phyloP scores from a whole-genome alignment of 1,284 basidiomycete species.

The Ceratorhiza oryzae-sativae region DNA sequence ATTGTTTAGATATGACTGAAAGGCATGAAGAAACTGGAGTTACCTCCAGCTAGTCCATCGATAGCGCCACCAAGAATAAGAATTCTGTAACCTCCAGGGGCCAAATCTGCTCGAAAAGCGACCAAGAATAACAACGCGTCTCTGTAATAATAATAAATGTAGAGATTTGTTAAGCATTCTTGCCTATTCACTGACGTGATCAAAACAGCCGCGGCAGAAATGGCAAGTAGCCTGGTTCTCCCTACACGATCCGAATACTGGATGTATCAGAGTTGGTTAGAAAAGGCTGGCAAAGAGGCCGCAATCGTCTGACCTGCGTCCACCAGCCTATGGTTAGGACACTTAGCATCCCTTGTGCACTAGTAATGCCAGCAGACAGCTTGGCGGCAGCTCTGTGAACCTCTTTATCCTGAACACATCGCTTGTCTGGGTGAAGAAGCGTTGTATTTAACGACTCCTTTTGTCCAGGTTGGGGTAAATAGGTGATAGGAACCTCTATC shows the following conservation, averaged over 20 bases:
- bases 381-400: conserved; percentile 40
- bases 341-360: conserved; percentile 41
- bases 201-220: conserved; percentile 69
- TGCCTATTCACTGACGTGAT: conserved; percentile 53
- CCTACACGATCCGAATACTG: conserved; percentile 83
- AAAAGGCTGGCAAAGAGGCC: not conserved
- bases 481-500: not conserved
- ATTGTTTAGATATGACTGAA: not conserved
- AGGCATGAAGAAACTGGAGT: conserved; percentile 44
- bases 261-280: not conserved
- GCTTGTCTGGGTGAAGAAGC: conserved; percentile 34
- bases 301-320: conserved; percentile 59
- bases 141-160: conserved; percentile 46
- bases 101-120: conserved; percentile 59
- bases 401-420: conserved; percentile 40
- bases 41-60: conserved; percentile 82
- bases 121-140: conserved; percentile 75
- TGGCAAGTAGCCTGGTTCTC: conserved; percentile 68
- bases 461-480: not conserved
- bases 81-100: conserved; percentile 85
- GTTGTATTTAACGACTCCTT: not conserved
- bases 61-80: conserved; percentile 73
- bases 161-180: not conserved
- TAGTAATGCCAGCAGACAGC: conserved; percentile 29
- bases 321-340: conserved; percentile 48